Evolutionary conservation across 805 yeast species (phyloP).

Genomic region (Ogataea methanolica): DNA sequence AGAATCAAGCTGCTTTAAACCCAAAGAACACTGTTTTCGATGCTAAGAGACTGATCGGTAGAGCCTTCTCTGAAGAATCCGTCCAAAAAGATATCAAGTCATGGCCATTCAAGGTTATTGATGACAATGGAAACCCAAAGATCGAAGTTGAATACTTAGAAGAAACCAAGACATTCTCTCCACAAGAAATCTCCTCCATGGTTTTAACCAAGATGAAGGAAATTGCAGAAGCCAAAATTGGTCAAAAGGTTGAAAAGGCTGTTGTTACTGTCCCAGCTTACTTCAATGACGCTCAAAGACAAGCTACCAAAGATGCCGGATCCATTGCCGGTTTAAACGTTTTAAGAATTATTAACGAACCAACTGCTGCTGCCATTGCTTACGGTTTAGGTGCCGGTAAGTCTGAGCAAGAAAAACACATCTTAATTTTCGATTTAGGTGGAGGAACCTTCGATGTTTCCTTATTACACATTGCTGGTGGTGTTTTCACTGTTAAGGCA

Average conservation of each 20-base stretch:
- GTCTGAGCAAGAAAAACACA: conserved; percentile 78
- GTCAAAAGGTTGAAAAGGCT: conserved; percentile 67
- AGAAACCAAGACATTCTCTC: conserved; percentile 65
- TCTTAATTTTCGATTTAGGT: conserved; percentile 92
- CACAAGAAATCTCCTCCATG: conserved; percentile 75
- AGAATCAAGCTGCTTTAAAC: conserved; percentile 79
- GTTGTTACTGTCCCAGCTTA: conserved; percentile 78
- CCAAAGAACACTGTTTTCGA: conserved; percentile 76
- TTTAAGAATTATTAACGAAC: conserved; percentile 72
- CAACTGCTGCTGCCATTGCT: conserved; percentile 98
- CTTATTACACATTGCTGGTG: conserved; percentile 86
- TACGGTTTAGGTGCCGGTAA: conserved; percentile 95
- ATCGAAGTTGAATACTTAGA: conserved; percentile 67
- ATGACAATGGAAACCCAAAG: conserved; percentile 62
- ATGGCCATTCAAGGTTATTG: conserved; percentile 76
- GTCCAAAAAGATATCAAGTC: conserved; percentile 89
- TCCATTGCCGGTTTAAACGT: conserved; percentile 76
- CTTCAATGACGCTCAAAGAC: conserved; percentile 78
- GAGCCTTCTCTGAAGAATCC: conserved; percentile 68
- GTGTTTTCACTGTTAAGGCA: conserved; percentile 95
- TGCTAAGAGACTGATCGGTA: conserved; percentile 79
- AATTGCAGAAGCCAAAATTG: conserved; percentile 74
- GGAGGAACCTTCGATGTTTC: conserved; percentile 99
- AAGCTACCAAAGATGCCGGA: conserved; percentile 81
- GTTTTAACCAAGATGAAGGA: conserved; percentile 79